Conservation (phyloP, 2,329 filamentous ascomycete species). For the Penicillium sp. region DNA sequence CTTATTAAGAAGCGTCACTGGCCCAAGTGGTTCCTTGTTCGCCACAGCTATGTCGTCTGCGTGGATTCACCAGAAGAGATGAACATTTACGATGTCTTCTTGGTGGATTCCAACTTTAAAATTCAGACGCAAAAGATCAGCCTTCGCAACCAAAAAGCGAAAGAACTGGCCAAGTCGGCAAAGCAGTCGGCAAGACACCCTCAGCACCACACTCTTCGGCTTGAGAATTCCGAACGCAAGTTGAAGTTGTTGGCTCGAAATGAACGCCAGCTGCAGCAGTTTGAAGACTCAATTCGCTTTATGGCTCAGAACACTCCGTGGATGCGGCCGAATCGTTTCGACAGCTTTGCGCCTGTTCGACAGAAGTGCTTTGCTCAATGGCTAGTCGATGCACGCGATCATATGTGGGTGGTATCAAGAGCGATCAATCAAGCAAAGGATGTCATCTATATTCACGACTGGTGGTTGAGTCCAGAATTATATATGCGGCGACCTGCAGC, state of each 20-base stretch:
- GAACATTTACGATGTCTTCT: conserved; percentile 97
- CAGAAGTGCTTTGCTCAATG: conserved; percentile 87
- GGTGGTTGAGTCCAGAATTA: conserved; percentile 96
- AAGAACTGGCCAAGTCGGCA: conserved; percentile 64
- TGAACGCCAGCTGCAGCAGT: conserved; percentile 83
- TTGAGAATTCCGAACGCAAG: conserved; percentile 90
- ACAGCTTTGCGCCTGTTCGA: conserved; percentile 88
- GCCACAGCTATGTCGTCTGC: conserved; percentile 95
- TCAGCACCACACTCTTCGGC: conserved; percentile 79
- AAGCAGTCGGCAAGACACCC: conserved; percentile 59
- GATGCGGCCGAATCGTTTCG: conserved; percentile 80
- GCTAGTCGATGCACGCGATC: conserved; percentile 94
- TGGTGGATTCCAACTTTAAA: conserved; percentile 86
- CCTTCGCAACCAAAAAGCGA: conserved; percentile 50
- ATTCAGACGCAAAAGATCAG: conserved; percentile 69
- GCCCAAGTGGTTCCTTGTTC: conserved; percentile 96
- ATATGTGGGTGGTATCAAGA: conserved; percentile 99
- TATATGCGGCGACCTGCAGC: conserved; percentile 92
- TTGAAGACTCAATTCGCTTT: conserved; percentile 84
- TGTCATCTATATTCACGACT: conserved; percentile 98
- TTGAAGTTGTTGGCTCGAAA: conserved; percentile 88
- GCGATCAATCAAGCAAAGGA: conserved; percentile 96
- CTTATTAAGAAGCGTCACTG: conserved; percentile 79
- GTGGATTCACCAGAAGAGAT: conserved; percentile 98
- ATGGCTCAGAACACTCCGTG: conserved; percentile 83